Base-by-base conservation (phyloP, 352 stramenopile genomes). In the Aphanomyces astaci region DNA sequence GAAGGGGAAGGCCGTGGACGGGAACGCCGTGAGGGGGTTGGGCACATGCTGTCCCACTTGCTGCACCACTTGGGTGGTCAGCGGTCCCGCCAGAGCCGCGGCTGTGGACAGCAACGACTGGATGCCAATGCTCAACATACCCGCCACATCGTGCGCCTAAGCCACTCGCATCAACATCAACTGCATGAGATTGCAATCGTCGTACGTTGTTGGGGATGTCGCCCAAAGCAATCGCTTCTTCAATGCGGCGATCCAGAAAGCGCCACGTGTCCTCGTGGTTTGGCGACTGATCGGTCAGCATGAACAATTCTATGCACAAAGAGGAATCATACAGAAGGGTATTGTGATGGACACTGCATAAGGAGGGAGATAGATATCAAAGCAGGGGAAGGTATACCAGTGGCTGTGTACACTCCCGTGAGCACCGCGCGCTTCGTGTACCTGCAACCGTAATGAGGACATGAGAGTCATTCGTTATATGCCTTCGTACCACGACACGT, bases 401-500 rank as follows among this genome's bases (percentile, higher is more conserved):
- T 91, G 70, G 79, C 90, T 22, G 83, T 78, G 72, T 94, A 91
- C 63, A 92, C 84, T 13, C 75, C 82, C 45, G 80, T 88, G 30
- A 95, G 78, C 33, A 91, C 70, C 27, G 84, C 84, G 40, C 84
- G 84, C 74, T 95, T 95, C 27, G 84, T 89, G 56, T 71, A 70
- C 63, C 63, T 70, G 46, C 1, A n/a, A 13, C 22, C 1, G 2
- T 4, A 2, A 46, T 32, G 17, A 36, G 17, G 22, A 62, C 24
- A 22, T 51, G 9, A 49, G 1, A 24, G 9, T 28, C 19, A 27
- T 36, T 15, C 33, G 11, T 1, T 1, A 15, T 39, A 57, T 17
- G n/a, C n/a, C n/a, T n/a, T 31, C n/a, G 74, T 94, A 95, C 86
- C 86, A 95, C 22, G 77, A 88, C 63, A 81, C 69, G 70, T 93